Evolutionary conservation across 805 yeast genomes (phyloP).

Genomic region (Candida incommunis): DNA sequence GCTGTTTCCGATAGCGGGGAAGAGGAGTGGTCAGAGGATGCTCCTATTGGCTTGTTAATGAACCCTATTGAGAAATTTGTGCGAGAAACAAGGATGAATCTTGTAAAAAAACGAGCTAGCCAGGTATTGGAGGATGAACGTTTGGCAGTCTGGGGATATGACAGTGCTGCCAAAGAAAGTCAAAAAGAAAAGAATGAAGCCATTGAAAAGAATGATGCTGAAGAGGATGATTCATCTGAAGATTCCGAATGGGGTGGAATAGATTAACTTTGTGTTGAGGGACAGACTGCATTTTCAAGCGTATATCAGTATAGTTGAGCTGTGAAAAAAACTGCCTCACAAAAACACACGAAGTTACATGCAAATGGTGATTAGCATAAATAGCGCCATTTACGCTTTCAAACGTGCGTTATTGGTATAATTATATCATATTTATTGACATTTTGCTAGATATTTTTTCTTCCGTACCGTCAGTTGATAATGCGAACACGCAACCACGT

Average conservation of each 20-base stretch:
- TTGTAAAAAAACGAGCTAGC: constrained; percentile 47
- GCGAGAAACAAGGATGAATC: constrained; percentile 37
- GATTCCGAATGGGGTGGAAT: constrained; percentile 24
- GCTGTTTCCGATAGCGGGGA: constrained; percentile 38
- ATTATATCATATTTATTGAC: too few relatives aligned
- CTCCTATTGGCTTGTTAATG: constrained; percentile 44
- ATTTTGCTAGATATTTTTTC: too few relatives aligned
- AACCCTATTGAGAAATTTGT: constrained; percentile 45
- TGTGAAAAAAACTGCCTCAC: too few relatives aligned
- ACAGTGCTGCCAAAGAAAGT: not conserved
- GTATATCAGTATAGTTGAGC: too few relatives aligned
- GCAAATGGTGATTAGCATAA: too few relatives aligned
- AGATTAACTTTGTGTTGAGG: too few relatives aligned
- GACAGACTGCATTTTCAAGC: too few relatives aligned
- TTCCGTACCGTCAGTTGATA: too few relatives aligned
- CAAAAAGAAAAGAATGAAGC: constrained; percentile 12
- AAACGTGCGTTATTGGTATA: too few relatives aligned
- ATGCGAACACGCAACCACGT: too few relatives aligned
- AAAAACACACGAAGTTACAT: too few relatives aligned
- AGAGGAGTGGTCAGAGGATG: constrained; percentile 22
- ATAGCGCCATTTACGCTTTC: too few relatives aligned
- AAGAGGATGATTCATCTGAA: constrained; percentile 19
- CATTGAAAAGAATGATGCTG: constrained; percentile 10
- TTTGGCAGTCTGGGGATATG: constrained; percentile 48
- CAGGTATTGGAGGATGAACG: constrained; percentile 61